Percentiles rank a stretch among this genome's conserved stretches.
Conservation (phyloP, 1,284 basidiomycete genomes). For the Bondarzewia mesenterica region DNA sequence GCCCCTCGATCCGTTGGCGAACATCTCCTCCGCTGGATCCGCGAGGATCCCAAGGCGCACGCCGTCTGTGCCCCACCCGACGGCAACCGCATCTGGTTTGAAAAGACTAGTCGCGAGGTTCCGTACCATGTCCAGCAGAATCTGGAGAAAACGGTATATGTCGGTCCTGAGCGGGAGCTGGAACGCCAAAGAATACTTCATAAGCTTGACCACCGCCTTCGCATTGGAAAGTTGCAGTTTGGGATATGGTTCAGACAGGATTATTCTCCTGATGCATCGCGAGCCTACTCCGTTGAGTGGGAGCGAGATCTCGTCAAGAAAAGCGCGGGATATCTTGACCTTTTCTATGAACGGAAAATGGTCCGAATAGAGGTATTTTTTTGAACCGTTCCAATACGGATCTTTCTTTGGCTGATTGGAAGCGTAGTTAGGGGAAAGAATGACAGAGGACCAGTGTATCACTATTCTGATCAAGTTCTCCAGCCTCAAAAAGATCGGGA, state of each 20-base stretch:
- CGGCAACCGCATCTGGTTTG: too few relatives aligned
- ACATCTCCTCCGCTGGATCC: conserved; percentile 9
- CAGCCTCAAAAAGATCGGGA: conserved; percentile 45
- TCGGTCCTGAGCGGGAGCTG: conserved; percentile 11
- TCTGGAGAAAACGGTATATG: conserved; percentile 11
- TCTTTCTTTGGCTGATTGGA: not conserved
- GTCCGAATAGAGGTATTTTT: conserved; percentile 41
- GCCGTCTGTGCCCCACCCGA: too few relatives aligned
- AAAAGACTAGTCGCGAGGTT: too few relatives aligned
- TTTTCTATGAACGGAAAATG: conserved; percentile 51
- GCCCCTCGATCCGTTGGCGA: conserved; percentile 1
- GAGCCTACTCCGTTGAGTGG: conserved; percentile 55
- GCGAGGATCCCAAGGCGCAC: not conserved
- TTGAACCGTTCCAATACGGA: not conserved
- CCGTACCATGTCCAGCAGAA: not conserved
- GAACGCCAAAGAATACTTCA: conserved; percentile 23
- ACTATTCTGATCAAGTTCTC: conserved; percentile 42
- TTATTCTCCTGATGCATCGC: conserved; percentile 19
- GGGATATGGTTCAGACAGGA: conserved; percentile 36
- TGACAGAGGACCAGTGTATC: conserved; percentile 33
- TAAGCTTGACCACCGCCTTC: conserved; percentile 32
- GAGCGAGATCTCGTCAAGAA: conserved; percentile 22
- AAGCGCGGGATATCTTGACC: conserved; percentile 41
- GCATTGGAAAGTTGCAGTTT: conserved; percentile 49
- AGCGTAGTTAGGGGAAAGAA: conserved; percentile 30